These are phyloP conservation scores for Epichloe sp. DNA, from an alignment of 2,329 filamentous ascomycete genomes.

Conservation along the genomic window DNA sequence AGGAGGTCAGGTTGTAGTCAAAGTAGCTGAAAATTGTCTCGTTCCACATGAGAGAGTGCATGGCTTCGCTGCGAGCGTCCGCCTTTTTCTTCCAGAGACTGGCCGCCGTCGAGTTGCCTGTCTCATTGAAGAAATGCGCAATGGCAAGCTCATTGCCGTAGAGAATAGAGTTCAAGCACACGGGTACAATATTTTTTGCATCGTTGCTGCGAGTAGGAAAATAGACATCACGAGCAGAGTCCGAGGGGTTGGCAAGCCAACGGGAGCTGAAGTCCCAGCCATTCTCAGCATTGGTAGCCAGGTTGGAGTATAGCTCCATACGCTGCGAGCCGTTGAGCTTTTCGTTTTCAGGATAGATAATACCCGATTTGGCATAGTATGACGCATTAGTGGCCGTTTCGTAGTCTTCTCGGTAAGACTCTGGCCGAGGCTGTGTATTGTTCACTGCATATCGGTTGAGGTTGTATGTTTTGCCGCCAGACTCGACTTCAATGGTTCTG, in stretches of 20 bases:
- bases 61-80: conserved; percentile 42
- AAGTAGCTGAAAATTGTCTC: conserved; percentile 49
- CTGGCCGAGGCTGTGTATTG: conserved; percentile 54
- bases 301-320: conserved; percentile 42
- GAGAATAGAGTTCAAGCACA: conserved; percentile 56
- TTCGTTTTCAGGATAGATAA: conserved; percentile 39
- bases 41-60: conserved; percentile 53
- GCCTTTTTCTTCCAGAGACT: conserved; percentile 37
- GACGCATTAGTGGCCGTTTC: conserved; percentile 50
- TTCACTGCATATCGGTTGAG: conserved; percentile 46
- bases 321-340: conserved; percentile 39
- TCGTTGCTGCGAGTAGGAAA: conserved; percentile 55
- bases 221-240: conserved; percentile 45
- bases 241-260: conserved; percentile 42
- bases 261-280: conserved; percentile 52
- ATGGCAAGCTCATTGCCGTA: conserved; percentile 53
- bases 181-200: conserved; percentile 42
- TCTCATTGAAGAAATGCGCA: conserved; percentile 35
- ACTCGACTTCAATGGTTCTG: conserved; percentile 40
- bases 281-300: conserved; percentile 52
- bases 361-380: conserved; percentile 45
- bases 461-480: conserved; percentile 33
- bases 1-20: conserved; percentile 53
- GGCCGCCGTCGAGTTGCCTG: conserved; percentile 37
- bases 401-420: conserved; percentile 55